Conservation (phyloP, 2,329 filamentous ascomycete species). For the Thielaviopsis cerberus region DNA sequence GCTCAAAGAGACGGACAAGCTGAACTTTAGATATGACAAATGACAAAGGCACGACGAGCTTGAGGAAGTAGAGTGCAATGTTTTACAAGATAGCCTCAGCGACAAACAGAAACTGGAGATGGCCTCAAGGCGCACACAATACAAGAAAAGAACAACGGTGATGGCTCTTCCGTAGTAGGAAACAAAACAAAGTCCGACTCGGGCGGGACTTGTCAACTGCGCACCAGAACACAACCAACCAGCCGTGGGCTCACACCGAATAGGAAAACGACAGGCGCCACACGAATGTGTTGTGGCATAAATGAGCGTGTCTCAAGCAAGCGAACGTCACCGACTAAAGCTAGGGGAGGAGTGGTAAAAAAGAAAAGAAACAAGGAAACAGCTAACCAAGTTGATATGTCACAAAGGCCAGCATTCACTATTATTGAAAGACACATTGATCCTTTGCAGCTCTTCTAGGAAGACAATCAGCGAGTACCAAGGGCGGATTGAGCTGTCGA, state of each 20-base stretch:
- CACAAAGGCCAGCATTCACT: neutral
- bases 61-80: no score
- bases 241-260: neutral
- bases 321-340: neutral
- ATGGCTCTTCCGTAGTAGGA: no score
- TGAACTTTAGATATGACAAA: no score
- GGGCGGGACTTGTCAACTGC: no score
- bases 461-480: neutral
- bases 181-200: neutral
- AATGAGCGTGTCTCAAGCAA: neutral
- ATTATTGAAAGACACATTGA: neutral
- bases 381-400: neutral
- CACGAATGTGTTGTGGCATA: neutral
- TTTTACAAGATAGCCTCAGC: no score
- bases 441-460: neutral
- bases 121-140: no score
- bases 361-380: no score
- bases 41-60: no score
- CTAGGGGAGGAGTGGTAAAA: neutral
- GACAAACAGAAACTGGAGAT: no score
- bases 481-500: neutral
- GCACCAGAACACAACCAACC: no score
- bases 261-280: neutral
- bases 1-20: no score
- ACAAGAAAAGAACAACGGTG: no score